Evolutionary conservation across 2,329 filamentous ascomycete genomes (phyloP), one percentile per base, ranked within the genome.

Genomic region (Xylariales sp.): DNA sequence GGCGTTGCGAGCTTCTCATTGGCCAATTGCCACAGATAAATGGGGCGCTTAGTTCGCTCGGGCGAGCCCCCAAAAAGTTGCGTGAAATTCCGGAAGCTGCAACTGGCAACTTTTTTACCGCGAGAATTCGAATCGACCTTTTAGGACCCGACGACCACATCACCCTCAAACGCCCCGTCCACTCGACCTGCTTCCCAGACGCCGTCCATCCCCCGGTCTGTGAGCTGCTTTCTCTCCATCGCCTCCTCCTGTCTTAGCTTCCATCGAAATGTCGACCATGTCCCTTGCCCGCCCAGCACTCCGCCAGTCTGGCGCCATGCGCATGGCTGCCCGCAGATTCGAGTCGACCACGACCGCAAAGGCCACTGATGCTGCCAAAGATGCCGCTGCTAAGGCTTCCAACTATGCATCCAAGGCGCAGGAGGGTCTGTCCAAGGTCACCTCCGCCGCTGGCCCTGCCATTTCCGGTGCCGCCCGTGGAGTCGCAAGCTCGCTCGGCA

Each of bases 351-450:
- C 72, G 44, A 54, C 72, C 46, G 44, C 63, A 43, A 70, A 72
- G 60, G 67, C 69, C 47, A 54, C 53, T 40, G 48, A 54, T 33
- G 45, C 54, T 3, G 47, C 54, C 4, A 54, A 54, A 59, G 56
- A 64, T 19, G 52, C 63, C 29, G 60, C 66, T 39, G 47, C 49
- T 40, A 69, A 68, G 56, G 62, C 65, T 46, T 60, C 67, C 48
- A 64, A 74, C 45, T 65, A 66, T 53, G 56, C 68, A 33, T 57
- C 72, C 54, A 88, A 88, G 75, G 89, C 88, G 42, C 76, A 82
- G 49, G 76, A 95, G 68, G 88, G 89, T 48, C 78, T 96, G 39
- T 88, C 85, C 54, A 81, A 82, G 59, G 90, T 93, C 55, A 74
- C 83, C 48, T 82, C 85, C 54, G 81, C 87, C 38, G 90, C 89